Base-by-base conservation (phyloP, 441 rosid genomes). In the Brassica balearica region DNA sequence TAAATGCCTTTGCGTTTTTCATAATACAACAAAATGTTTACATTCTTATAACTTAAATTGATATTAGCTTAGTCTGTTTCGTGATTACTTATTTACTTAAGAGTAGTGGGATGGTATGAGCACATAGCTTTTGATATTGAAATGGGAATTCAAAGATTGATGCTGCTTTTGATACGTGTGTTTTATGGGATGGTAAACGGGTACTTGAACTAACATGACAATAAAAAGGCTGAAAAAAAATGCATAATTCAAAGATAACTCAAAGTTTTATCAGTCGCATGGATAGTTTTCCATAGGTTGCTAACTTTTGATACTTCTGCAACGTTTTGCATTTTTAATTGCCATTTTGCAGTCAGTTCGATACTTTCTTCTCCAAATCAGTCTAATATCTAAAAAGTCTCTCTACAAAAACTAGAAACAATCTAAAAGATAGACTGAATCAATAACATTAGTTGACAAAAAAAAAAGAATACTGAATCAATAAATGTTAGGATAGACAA, bases 61-160 rank as follows among this genome's bases (percentile, higher is more conserved):
- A 14, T 74, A 53, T 65, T 65, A 58, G 43, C 32, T 32, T 65
- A 48, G 63, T 25, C 51, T 29, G 19, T 23, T 61, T 11, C 25
- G 0, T 51, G 51, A 64, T 32, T 64, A 32, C 64, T 32, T 19
- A 36, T 19, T 19, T 19, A 19, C 19, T 19, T 19, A 41, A 55
- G 60, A 7, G 22, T 55, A 55, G 60, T 55, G 60, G 60, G 60
- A 55, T 55, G 60, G 22, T 17, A 15, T 55, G 60, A 55, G 17
- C 22, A 55, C 71, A 41, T 62, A 19, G 75, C 23, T 61, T 43
- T 25, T 43, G 27, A 61, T 25, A 1, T 10, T 23, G 38, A n/a
- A 20, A 70, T 55, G 46, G 51, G 66, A 12, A 38, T 71, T 59
- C 20, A 36, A 71, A 59, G 36, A 15, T 58, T 58, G 56, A 58